Conservation (phyloP, 768 basidiomycete species). For the Leccinum broughii region DNA sequence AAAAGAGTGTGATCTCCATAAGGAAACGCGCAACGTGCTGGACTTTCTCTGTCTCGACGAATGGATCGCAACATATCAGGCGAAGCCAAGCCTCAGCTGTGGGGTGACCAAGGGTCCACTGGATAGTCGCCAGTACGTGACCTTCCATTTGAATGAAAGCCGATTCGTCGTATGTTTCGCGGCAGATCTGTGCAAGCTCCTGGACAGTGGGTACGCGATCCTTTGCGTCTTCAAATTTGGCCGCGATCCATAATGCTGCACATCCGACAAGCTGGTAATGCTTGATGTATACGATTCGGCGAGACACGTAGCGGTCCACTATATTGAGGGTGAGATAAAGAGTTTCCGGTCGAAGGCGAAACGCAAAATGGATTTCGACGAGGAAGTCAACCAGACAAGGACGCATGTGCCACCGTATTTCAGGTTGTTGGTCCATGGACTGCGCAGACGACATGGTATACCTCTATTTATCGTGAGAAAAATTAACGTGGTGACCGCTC, state of each 20-base stretch:
- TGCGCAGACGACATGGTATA: constrained; percentile 88
- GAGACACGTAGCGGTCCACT: constrained; percentile 98
- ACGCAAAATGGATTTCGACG: constrained; percentile 97
- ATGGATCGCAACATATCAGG: constrained; percentile 71
- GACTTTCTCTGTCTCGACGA: constrained; percentile 82
- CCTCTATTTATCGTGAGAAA: constrained; percentile 45
- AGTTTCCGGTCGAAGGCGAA: constrained; percentile 96
- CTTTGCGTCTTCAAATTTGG: constrained; percentile 99
- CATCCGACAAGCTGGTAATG: constrained; percentile 99
- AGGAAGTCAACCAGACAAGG: constrained; percentile 98
- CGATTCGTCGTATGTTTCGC: constrained; percentile 93
- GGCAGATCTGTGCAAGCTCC: constrained; percentile 93
- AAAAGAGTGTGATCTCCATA: constrained; percentile 99
- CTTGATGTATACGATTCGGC: constrained; percentile 97
- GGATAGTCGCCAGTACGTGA: constrained; percentile 93
- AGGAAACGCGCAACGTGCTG: constrained; percentile 96
- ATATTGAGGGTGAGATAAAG: constrained; percentile 98
- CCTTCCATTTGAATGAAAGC: constrained; percentile 99
- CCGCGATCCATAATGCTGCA: constrained; percentile 97
- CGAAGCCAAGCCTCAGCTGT: constrained; percentile 98
- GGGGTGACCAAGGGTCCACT: constrained; percentile 96
- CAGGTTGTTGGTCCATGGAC: constrained; percentile 99
- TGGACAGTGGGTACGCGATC: constrained; percentile 96
- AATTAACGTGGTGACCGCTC: constrained; percentile 9
- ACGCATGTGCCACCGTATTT: constrained; percentile 99